phyloP scores from a whole-genome alignment of 1,284 basidiomycete species.

The Moesziomyces globuligerus region DNA sequence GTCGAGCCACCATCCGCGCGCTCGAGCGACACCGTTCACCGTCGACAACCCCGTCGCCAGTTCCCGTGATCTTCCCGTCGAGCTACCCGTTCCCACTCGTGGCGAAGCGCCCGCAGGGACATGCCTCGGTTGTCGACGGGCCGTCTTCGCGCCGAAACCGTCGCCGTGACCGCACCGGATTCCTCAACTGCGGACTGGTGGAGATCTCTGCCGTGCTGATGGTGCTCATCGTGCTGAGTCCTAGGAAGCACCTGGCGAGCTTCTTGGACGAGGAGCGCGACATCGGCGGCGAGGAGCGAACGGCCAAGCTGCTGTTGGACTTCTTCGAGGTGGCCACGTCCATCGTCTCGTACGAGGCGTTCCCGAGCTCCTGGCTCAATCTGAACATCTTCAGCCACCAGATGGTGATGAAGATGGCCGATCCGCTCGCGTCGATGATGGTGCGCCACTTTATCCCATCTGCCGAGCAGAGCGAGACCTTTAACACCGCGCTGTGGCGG shows the following conservation, averaged over 20 bases:
- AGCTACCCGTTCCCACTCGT: slow-evolving; percentile 91
- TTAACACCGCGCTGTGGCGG: slow-evolving; percentile 83
- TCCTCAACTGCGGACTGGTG: slow-evolving; percentile 82
- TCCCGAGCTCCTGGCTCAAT: slow-evolving; percentile 91
- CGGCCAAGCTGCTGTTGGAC: slow-evolving; percentile 77
- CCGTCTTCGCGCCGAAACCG: slow-evolving; percentile 44
- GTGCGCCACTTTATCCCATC: slow-evolving; percentile 84
- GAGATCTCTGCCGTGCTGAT: slow-evolving; percentile 88
- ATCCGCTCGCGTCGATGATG: slow-evolving; percentile 80
- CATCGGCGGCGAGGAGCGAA: slow-evolving; percentile 64
- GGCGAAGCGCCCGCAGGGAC: slow-evolving; percentile 74
- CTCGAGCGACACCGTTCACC: slow-evolving; percentile 76
- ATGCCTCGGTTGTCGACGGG: slow-evolving; percentile 41
- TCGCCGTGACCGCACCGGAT: slow-evolving; percentile 37
- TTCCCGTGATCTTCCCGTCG: slow-evolving; percentile 89
- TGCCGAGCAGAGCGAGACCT: slow-evolving; percentile 73
- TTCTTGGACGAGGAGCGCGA: slow-evolving; percentile 73
- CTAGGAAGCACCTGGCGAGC: slow-evolving; percentile 79
- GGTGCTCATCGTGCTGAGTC: slow-evolving; percentile 81
- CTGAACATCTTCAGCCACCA: slow-evolving; percentile 89
- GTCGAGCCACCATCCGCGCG: slow-evolving; percentile 74
- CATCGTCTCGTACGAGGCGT: slow-evolving; percentile 86
- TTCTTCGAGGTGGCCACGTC: slow-evolving; percentile 85
- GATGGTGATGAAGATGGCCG: slow-evolving; percentile 86
- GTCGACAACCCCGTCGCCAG: slow-evolving; percentile 73